A percentile compares a stretch with the other conserved stretches of the same genome.
Evolutionary conservation across 768 basidiomycete genomes (phyloP).

Genomic region (Coprinellus micaceus): DNA sequence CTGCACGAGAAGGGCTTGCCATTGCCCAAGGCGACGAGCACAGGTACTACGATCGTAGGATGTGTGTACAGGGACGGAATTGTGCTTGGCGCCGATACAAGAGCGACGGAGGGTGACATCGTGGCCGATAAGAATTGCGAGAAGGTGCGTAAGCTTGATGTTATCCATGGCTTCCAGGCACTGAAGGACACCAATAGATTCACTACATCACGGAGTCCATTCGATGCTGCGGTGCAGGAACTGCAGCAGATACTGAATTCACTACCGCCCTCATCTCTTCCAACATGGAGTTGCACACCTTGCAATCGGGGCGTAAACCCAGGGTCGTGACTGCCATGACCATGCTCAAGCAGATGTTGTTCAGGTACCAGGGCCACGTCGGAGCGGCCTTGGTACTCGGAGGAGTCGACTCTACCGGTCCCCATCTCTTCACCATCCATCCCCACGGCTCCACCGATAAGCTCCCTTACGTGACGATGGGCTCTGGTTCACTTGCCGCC

Average conservation of each 20-base stretch:
- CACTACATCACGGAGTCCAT: slow-evolving; percentile 96
- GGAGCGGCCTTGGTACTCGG: slow-evolving; percentile 96
- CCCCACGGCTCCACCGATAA: slow-evolving; percentile 99
- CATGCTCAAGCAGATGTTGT: slow-evolving; percentile 95
- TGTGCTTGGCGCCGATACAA: slow-evolving; percentile 92
- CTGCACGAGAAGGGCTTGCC: slow-evolving; percentile 66
- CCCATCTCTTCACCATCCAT: slow-evolving; percentile 92
- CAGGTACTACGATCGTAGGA: slow-evolving; percentile 97
- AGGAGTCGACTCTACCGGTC: slow-evolving; percentile 91
- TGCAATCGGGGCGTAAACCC: slow-evolving; percentile 88
- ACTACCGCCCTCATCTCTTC: slow-evolving; percentile 92
- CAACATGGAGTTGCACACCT: slow-evolving; percentile 89
- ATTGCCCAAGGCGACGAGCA: slow-evolving; percentile 82
- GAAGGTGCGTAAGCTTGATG: slow-evolving; percentile 59
- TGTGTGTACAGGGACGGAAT: slow-evolving; percentile 91
- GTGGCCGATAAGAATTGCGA: slow-evolving; percentile 99
- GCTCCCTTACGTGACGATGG: slow-evolving; percentile 98
- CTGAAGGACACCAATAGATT: slow-evolving; percentile 52
- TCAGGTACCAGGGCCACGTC: slow-evolving; percentile 88
- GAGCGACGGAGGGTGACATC: slow-evolving; percentile 91
- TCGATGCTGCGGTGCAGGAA: slow-evolving; percentile 97
- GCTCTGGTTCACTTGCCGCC: slow-evolving; percentile 91
- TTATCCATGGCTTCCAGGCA: neutral
- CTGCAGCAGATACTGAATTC: slow-evolving; percentile 98
- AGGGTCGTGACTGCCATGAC: slow-evolving; percentile 98